Percentiles rank a stretch among this genome's conserved stretches.
Conservation (phyloP, 2,329 filamentous ascomycete genomes). For the Penicillium italicum region DNA sequence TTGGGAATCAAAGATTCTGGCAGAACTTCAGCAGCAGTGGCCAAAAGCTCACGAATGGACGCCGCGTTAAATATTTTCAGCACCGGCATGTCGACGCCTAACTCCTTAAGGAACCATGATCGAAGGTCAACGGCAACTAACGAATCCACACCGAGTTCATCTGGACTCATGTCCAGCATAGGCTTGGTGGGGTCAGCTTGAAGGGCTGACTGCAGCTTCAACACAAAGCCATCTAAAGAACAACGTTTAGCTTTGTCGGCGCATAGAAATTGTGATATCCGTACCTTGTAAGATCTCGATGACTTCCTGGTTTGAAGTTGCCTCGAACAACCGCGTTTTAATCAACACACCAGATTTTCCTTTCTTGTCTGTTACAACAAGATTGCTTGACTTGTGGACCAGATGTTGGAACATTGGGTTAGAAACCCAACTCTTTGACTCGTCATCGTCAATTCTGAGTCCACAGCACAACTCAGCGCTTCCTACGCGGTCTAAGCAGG, state of each 20-base stretch:
- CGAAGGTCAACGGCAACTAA: conserved; percentile 27
- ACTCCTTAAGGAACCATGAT: conserved; percentile 25
- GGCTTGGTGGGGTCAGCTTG: conserved; percentile 16
- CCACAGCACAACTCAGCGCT: conserved; percentile 17
- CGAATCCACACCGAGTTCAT: conserved; percentile 26
- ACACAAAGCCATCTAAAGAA: conserved; percentile 12
- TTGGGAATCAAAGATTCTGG: conserved; percentile 13
- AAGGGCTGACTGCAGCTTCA: conserved; percentile 18
- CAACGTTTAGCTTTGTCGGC: not conserved
- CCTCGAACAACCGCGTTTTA: conserved; percentile 16
- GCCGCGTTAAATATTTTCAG: conserved; percentile 25
- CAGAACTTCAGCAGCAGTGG: conserved; percentile 8
- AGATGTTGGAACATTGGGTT: conserved; percentile 26
- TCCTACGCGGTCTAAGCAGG: conserved; percentile 13
- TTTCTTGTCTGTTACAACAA: conserved; percentile 13
- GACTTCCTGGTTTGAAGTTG: conserved; percentile 11
- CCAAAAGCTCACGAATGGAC: conserved; percentile 19
- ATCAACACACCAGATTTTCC: conserved; percentile 11
- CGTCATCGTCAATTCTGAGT: conserved; percentile 23
- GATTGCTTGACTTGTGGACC: conserved; percentile 13
- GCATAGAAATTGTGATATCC: not conserved
- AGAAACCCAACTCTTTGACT: conserved; percentile 19
- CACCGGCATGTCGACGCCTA: conserved; percentile 23
- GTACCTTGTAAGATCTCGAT: conserved; percentile 17
- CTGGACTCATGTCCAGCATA: conserved; percentile 18